Evolutionary conservation across 2,329 filamentous ascomycete genomes (phyloP).

Genomic region (Sporothrix euskadiensis): DNA sequence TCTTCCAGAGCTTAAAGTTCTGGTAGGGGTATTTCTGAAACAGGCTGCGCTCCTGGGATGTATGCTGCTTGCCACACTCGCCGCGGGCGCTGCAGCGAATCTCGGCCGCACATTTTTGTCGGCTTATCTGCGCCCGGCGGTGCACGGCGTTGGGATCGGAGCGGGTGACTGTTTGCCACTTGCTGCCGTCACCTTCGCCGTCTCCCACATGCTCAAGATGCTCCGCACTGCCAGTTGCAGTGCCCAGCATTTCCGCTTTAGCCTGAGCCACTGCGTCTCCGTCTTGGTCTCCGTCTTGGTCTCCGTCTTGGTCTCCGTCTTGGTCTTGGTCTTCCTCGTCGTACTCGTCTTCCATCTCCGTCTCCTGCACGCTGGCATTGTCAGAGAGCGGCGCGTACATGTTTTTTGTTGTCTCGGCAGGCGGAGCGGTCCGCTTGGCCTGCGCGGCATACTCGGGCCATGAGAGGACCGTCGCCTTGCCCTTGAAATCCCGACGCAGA

Average conservation of each 20-base stretch:
- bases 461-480: background rate
- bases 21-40: conserved; percentile 5
- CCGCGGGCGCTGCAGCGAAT: conserved; percentile 23
- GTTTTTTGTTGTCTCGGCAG: conserved; percentile 6
- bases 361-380: background rate
- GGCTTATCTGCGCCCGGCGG: background rate
- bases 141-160: background rate
- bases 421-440: background rate
- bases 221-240: background rate
- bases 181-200: background rate
- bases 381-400: conserved; percentile 4
- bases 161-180: background rate
- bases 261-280: background rate
- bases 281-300: too few relatives aligned
- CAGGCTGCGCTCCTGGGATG: background rate
- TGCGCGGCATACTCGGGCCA: conserved; percentile 8
- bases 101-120: background rate
- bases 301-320: background rate
- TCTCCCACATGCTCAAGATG: background rate
- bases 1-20: conserved; percentile 8
- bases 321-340: background rate
- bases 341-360: background rate
- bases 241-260: background rate
- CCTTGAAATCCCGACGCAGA: background rate
- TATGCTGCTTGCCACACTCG: conserved; percentile 10